Base-by-base conservation (phyloP, 2,329 filamentous ascomycete genomes). In the Dothideomycetidae sp. region DNA sequence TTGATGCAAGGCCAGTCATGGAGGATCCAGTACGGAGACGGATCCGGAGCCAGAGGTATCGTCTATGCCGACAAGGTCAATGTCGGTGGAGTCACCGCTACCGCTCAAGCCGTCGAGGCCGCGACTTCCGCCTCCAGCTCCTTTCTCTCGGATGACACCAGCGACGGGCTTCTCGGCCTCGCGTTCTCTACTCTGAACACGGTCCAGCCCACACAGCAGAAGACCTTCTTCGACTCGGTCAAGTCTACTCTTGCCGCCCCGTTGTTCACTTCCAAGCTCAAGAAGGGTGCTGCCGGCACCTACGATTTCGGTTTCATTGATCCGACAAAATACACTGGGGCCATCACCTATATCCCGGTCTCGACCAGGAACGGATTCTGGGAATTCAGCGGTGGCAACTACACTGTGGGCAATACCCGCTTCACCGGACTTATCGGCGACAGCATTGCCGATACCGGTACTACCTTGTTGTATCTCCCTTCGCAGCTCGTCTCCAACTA, bases 401-500 rank as follows among this genome's bases (percentile, higher is more conserved):
- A 74, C 57, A 59, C 59, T 28, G 51, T 78, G 36, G 75, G 71
- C 36, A 12, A 14, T 10, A 53, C 53, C 42, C 51, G 52, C 32
- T 45, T 46, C 37, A 46, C 58, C 54, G 58, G 61, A 39, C 49
- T 54, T 26, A 38, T 53, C 32, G 50, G 73, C 53, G 46, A 53
- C 29, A 68, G 65, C 46, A 80, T 82, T 53, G 72, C 73, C 49
- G 78, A 82, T 59, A 82, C 78, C 2, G 78, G 78, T 37, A 81
- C 78, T 39, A 76, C 75, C 1, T 70, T 82, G 10, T 33, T 44
- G 40, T 60, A 77, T 23, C 68, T 72, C 40, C 67, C 71, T 47
- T 55, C 63, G 19, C 48, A 54, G 14, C 61, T 72, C 29, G 42
- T 46, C 10, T 38, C 42, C 13, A 51, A 58, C 17, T 62, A 61